Evolutionary conservation across 2,329 filamentous ascomycete genomes (phyloP), one percentile per base, ranked within the genome.

Genomic region (Hypoxylon sp.): DNA sequence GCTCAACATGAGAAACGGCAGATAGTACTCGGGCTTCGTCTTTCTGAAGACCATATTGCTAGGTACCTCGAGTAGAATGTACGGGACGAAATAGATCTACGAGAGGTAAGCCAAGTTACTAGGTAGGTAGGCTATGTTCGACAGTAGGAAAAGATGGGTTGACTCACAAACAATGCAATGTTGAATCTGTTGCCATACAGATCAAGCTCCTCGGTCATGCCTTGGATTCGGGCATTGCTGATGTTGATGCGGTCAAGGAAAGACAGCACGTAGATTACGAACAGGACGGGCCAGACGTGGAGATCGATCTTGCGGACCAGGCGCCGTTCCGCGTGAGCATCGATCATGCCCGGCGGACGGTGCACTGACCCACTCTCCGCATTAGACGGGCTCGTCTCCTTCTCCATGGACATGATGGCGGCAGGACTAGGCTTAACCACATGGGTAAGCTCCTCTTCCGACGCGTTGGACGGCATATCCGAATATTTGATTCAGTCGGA

Each of bases 241-340:
- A 83, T 82, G 67, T 83, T 82, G 77, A 78, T 80, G 32, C 81
- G 78, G 48, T 82, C 80, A 18, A 82, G 71, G 59, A 81, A 81
- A 6, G 79, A 79, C 73, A 82, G 75, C 61, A 78, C 74, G 67
- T 80, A 81, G 48, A 82, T 74, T 53, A 81, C 42, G 51, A 80
- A 80, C 18, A 82, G 74, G 28, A 79, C 74, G 1, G 81, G 80
- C 45, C 77, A 79, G 56, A 82, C 74, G 61, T 74, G 73, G 2
- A 79, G 65, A 65, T 83, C 80, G 30, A 81, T 76, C 74, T 82
- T 83, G 64, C 70, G 70, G 12, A 81, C 61, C 2, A 82, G 75
- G 44, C 70, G 76, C 11, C 73, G 71, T 71, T 80, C 79, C 28
- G 75, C 76, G 40, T 66, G 62, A 49, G 72, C 68, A 56, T 80